These are phyloP conservation scores for Annulohypoxylon stygium DNA, from an alignment of 495 filamentous ascomycete genomes.

Conservation along the genomic window DNA sequence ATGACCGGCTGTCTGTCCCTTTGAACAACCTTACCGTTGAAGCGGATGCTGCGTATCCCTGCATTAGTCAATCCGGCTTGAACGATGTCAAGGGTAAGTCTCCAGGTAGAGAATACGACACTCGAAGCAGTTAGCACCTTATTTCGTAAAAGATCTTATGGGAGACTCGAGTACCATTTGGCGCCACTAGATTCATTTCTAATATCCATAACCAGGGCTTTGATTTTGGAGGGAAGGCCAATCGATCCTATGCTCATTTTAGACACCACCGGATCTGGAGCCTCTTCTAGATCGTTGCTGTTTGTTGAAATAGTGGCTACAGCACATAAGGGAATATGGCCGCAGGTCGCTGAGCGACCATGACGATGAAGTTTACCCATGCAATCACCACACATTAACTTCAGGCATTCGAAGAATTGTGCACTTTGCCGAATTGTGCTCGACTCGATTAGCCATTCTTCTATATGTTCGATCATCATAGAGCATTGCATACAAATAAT, in stretches of 20 bases:
- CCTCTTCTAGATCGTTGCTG: background rate
- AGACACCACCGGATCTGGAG: background rate
- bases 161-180: background rate
- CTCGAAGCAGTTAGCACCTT: background rate
- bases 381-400: background rate
- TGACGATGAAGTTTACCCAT: background rate
- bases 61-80: background rate
- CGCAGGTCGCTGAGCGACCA: background rate
- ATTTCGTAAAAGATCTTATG: background rate
- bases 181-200: background rate
- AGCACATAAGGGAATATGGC: background rate
- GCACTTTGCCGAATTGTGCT: background rate
- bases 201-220: background rate
- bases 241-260: background rate
- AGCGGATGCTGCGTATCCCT: background rate
- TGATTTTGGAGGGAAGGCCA: background rate
- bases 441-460: background rate
- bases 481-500: background rate
- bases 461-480: background rate
- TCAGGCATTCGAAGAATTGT: background rate
- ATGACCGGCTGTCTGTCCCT: background rate
- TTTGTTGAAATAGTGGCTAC: background rate
- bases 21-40: background rate
- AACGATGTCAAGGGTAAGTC: conserved; percentile 2
- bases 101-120: conserved; percentile 10